Conservation (phyloP, 306 rosid species). For the Nissolia schottii region DNA sequence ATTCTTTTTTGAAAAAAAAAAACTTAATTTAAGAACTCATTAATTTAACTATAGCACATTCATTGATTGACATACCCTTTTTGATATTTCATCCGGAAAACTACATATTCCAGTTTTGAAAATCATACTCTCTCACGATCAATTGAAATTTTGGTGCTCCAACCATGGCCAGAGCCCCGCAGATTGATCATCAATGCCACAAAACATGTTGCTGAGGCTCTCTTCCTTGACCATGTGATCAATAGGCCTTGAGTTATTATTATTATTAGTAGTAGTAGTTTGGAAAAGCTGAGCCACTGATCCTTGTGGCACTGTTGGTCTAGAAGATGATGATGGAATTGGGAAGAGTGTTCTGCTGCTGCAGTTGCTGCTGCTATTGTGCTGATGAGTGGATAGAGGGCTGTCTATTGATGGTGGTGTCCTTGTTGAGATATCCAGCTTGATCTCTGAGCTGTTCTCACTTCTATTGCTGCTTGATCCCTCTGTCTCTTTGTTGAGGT, state of each 20-base stretch:
- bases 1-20: too few relatives aligned
- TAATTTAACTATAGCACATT: conserved; percentile 26
- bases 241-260: too few relatives aligned
- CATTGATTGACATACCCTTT: conserved; percentile 10
- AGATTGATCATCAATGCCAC: conserved; percentile 79
- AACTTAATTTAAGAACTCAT: conserved; percentile 29
- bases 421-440: conserved; percentile 77
- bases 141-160: conserved; percentile 83
- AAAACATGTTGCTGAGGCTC: conserved; percentile 76
- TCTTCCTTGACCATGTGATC: conserved; percentile 75
- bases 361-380: conserved; percentile 1
- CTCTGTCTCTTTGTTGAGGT: conserved; percentile 87
- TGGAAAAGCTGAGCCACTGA: conserved; percentile 68
- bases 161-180: conserved; percentile 95
- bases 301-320: conserved; percentile 47
- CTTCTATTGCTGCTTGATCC: conserved; percentile 90
- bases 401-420: conserved; percentile 57
- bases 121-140: conserved; percentile 10
- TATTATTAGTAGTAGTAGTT: conserved; percentile 48
- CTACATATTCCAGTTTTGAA: neutral
- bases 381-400: conserved; percentile 53
- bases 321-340: conserved; percentile 47
- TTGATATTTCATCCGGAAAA: conserved; percentile 14
- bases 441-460: conserved; percentile 83
- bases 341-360: conserved; percentile 52